Evolutionary conservation across 2,329 filamentous ascomycete genomes (phyloP).

Genomic region (Clonostachys byssicola): DNA sequence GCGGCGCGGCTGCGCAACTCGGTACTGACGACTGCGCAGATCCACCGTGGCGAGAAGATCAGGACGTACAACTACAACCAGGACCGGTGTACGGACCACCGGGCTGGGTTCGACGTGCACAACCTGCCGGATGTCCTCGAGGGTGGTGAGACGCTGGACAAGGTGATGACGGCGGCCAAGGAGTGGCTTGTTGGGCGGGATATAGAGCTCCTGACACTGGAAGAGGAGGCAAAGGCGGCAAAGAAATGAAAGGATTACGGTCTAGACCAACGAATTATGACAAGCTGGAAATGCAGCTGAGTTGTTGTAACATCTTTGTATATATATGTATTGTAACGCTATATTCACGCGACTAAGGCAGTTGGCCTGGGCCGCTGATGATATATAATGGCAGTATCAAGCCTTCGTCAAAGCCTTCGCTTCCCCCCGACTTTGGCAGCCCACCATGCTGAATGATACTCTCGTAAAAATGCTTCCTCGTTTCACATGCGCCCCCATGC

Average conservation of each 20-base stretch:
- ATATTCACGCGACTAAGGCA: too few relatives aligned
- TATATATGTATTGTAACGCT: too few relatives aligned
- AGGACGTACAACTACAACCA: slow-evolving; percentile 80
- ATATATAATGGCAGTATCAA: too few relatives aligned
- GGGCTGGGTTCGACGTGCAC: slow-evolving; percentile 74
- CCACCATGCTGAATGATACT: too few relatives aligned
- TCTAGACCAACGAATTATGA: not conserved
- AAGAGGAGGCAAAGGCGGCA: slow-evolving; percentile 39
- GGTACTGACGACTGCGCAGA: slow-evolving; percentile 73
- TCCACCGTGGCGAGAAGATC: slow-evolving; percentile 90
- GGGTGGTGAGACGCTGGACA: slow-evolving; percentile 67
- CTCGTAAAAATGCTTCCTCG: too few relatives aligned
- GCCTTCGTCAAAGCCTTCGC: too few relatives aligned
- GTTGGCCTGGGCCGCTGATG: too few relatives aligned
- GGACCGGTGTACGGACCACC: slow-evolving; percentile 83
- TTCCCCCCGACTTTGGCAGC: too few relatives aligned
- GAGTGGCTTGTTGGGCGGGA: slow-evolving; percentile 74
- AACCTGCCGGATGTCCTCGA: slow-evolving; percentile 77
- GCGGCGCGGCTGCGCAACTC: slow-evolving; percentile 70
- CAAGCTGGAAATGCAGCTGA: not conserved
- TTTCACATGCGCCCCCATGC: too few relatives aligned
- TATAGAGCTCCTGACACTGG: slow-evolving; percentile 66
- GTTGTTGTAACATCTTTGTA: too few relatives aligned
- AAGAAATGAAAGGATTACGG: not conserved
- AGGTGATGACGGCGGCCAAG: slow-evolving; percentile 73